These are phyloP conservation scores for Teunomyces stri DNA, from an alignment of 805 yeast species.

Conservation along the genomic window DNA sequence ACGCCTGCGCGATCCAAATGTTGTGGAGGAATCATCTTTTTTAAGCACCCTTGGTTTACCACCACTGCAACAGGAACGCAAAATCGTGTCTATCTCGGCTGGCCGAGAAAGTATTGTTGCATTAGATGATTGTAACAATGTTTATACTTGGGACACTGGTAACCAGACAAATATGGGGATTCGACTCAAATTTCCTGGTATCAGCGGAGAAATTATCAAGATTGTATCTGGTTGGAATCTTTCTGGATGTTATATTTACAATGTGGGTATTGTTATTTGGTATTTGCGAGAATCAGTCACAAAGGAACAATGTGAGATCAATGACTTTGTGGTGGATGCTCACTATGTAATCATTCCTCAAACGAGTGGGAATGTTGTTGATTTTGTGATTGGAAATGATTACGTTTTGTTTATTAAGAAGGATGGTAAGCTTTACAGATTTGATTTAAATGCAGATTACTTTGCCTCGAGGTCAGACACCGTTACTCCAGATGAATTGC, in stretches of 20 bases:
- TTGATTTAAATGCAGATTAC: constrained; percentile 24
- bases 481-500: constrained; percentile 8
- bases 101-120: constrained; percentile 69
- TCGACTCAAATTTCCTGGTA: constrained; percentile 35
- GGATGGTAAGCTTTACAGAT: constrained; percentile 40
- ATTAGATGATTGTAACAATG: constrained; percentile 43
- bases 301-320: constrained; percentile 16
- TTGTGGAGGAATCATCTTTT: constrained; percentile 14
- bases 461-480: constrained; percentile 8
- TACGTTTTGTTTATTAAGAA: constrained; percentile 49
- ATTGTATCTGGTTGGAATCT: constrained; percentile 69
- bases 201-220: constrained; percentile 35
- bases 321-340: constrained; percentile 26
- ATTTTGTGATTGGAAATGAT: constrained; percentile 55
- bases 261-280: constrained; percentile 63
- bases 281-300: constrained; percentile 25
- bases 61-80: constrained; percentile 11
- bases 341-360: constrained; percentile 40
- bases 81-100: constrained; percentile 50
- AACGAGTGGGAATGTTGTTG: constrained; percentile 43
- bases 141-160: constrained; percentile 66
- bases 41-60: constrained; percentile 23
- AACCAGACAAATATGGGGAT: constrained; percentile 37
- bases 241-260: constrained; percentile 47
- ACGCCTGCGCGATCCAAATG: not conserved